phyloP scores from a whole-genome alignment of 202 grass and related monocot species.

The Carex sylvatica region DNA sequence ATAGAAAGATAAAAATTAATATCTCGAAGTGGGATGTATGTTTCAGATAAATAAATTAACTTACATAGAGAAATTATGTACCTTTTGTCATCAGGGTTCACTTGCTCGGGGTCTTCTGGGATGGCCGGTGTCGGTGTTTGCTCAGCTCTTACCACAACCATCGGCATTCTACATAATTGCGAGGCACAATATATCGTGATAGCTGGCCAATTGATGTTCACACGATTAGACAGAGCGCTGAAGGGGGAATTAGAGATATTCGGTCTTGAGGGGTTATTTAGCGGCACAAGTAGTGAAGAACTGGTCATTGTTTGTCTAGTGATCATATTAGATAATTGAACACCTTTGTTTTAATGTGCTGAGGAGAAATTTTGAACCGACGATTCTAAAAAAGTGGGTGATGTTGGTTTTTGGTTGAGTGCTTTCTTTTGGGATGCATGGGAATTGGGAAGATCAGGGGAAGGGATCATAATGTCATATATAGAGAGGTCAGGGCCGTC shows the following conservation, averaged over 20 bases:
- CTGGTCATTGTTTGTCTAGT: background rate
- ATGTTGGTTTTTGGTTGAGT: background rate
- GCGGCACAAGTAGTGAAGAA: background rate
- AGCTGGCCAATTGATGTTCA: constrained; percentile 17
- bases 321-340: background rate
- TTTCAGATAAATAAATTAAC: background rate
- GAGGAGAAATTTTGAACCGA: background rate
- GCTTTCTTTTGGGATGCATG: background rate
- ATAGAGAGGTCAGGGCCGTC: background rate
- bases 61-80: background rate
- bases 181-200: background rate
- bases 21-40: background rate
- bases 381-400: background rate
- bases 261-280: background rate
- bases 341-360: background rate
- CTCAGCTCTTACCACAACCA: background rate
- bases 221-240: background rate
- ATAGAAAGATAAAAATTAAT: background rate
- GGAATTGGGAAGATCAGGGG: too few species aligned
- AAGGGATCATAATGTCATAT: background rate
- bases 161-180: background rate
- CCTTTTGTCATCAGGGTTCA: background rate
- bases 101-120: background rate
- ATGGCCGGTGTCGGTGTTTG: background rate
- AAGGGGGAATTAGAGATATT: background rate